phyloP scores from a whole-genome alignment of 305 asterid genomes.

The Lippia alba region DNA sequence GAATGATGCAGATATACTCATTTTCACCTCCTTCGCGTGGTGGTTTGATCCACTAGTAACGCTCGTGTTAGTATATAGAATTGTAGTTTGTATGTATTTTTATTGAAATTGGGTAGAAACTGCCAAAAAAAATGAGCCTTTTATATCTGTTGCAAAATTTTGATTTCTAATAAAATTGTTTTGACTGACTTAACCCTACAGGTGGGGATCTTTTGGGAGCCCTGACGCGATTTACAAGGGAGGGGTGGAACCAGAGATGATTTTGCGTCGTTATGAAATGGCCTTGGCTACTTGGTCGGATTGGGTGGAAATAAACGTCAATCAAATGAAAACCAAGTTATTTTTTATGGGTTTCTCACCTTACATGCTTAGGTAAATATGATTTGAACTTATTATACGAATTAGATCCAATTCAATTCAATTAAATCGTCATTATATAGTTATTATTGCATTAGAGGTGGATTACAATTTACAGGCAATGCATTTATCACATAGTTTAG shows the following conservation, averaged over 20 bases:
- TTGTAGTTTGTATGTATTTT: too few relatives aligned
- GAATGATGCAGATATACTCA: constrained; percentile 71
- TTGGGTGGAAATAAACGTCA: not conserved
- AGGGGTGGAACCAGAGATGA: not conserved
- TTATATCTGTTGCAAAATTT: too few relatives aligned
- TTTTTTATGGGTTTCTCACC: not conserved
- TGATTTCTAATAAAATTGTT: too few relatives aligned
- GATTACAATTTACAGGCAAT: too few relatives aligned
- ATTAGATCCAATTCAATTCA: too few relatives aligned
- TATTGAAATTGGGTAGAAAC: too few relatives aligned
- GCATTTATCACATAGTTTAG: too few relatives aligned
- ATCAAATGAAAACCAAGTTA: not conserved
- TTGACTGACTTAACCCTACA: too few relatives aligned
- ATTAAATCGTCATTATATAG: too few relatives aligned
- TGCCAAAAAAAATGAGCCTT: too few relatives aligned
- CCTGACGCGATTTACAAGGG: not conserved
- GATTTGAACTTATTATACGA: too few relatives aligned
- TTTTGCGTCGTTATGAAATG: not conserved
- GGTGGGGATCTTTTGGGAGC: not conserved
- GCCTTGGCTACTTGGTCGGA: not conserved
- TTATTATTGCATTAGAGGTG: too few relatives aligned
- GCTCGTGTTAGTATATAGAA: constrained; percentile 49
- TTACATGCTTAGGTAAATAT: not conserved
- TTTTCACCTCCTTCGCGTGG: constrained; percentile 65
- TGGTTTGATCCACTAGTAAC: constrained; percentile 58